Base-by-base conservation (phyloP, 2,329 filamentous ascomycete genomes). In the Apiospora kogelbergensis region DNA sequence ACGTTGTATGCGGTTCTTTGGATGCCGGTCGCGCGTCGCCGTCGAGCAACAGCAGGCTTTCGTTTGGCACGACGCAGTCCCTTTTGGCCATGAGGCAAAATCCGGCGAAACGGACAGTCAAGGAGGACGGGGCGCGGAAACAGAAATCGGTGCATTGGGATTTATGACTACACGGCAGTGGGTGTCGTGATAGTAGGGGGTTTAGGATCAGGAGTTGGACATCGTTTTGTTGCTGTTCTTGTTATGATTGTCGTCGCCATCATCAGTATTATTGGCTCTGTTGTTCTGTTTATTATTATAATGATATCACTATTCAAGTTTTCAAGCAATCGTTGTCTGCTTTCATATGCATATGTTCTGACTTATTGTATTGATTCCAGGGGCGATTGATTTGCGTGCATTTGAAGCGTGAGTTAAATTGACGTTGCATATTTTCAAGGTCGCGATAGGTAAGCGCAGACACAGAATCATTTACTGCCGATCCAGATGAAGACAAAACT, bases 21-120 rank as follows among this genome's bases (percentile, higher is more conserved):
- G 1, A 17, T 5, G 44, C 7, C 3, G 20, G 44, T 10, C 20
- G 46, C 24, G 13, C 24, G 10, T 57, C 48, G 48, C 10, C 30
- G 30, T 53, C 46, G 22, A 24, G 78, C 77, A 76, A 78, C 69
- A 78, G 76, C 22, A 26, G 44, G 44, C 65, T 24, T 30, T 53
- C 44, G 46, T 67, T 11, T 24, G 46, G 24, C 11, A 53, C 46
- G 3, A 15, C 37, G 53, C 24, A 26, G 3, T 63, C 57, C 20
- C 37, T 63, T 17, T 6, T 60, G 33, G 66, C 15, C 6, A 42
- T 33, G 44, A 24, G 46, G 40, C 4, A 42, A 5, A 42, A 30
- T 2, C 11, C 22, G 60, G 40, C 30, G 33, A 26, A 20, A 22
- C 20, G 30, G 22, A 44, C 17, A 40, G 9, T 65, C 4, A 22